These are phyloP conservation scores for Penicillium glabrum DNA, from an alignment of 2,329 filamentous ascomycete genomes.

Conservation along the genomic window DNA sequence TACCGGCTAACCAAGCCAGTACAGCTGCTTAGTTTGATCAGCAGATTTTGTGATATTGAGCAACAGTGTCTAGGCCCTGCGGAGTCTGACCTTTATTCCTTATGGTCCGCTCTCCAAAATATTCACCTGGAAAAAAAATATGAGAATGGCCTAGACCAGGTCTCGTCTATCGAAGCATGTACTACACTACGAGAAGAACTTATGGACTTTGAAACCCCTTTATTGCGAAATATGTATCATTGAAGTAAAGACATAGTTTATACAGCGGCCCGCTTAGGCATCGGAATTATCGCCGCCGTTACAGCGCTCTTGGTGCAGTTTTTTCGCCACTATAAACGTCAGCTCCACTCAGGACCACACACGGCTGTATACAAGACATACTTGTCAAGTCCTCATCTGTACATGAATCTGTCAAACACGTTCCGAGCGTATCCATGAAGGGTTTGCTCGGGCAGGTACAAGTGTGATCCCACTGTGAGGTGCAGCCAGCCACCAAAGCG, in stretches of 20 bases:
- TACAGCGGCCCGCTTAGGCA: not conserved
- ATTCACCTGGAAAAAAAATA: not conserved
- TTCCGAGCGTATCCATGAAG: conserved; percentile 16
- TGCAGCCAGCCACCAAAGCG: conserved; percentile 15
- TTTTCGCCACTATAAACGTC: not conserved
- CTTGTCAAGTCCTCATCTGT: conserved; percentile 12
- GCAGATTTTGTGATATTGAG: not conserved
- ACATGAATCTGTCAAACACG: conserved; percentile 15
- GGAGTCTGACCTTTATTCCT: not conserved
- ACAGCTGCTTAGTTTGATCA: not conserved
- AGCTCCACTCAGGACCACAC: not conserved
- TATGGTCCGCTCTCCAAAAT: not conserved
- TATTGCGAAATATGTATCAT: not conserved
- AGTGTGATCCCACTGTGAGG: conserved; percentile 9
- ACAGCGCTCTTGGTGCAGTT: conserved; percentile 7
- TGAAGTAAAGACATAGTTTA: not conserved
- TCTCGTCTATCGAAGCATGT: not conserved
- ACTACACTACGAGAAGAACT: not conserved
- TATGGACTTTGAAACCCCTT: not conserved
- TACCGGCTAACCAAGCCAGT: not conserved
- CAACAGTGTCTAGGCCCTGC: not conserved
- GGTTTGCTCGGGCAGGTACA: conserved; percentile 19
- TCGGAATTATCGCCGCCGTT: not conserved
- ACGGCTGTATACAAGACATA: not conserved
- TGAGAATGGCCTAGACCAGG: not conserved